Conservation (phyloP, 495 filamentous ascomycete species). For the Alectoria sarmentosa region DNA sequence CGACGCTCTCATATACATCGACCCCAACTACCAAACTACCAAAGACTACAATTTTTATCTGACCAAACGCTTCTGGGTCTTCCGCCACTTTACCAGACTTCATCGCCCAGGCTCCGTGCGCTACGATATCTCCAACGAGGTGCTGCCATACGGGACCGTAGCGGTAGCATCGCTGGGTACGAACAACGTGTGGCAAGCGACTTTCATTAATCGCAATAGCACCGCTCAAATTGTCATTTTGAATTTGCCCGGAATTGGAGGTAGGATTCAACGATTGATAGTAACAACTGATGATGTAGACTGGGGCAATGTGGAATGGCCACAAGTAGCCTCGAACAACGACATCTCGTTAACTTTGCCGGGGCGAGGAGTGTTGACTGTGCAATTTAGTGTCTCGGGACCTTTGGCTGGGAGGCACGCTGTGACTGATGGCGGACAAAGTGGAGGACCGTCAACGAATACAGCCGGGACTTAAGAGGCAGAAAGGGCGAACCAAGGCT, state of each 20-base stretch:
- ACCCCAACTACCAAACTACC: slow-evolving; percentile 4
- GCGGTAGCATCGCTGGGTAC: slow-evolving; percentile 10
- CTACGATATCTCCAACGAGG: slow-evolving; percentile 21
- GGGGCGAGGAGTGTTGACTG: slow-evolving; percentile 12
- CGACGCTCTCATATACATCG: slow-evolving; percentile 19
- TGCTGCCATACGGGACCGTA: slow-evolving; percentile 20
- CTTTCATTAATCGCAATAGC: slow-evolving; percentile 17
- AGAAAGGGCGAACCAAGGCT: too few species aligned
- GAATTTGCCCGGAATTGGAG: slow-evolving; percentile 4
- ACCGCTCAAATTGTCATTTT: slow-evolving; percentile 15
- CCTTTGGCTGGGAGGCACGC: background rate
- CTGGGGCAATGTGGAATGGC: background rate
- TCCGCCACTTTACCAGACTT: slow-evolving; percentile 19
- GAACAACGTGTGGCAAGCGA: slow-evolving; percentile 6
- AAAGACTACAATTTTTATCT: slow-evolving; percentile 20
- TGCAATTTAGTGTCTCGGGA: slow-evolving; percentile 12
- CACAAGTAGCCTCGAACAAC: slow-evolving; percentile 6
- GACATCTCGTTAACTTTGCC: slow-evolving; percentile 8
- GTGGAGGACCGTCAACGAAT: too few species aligned
- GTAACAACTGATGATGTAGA: slow-evolving; percentile 12
- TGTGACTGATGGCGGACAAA: background rate
- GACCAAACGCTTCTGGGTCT: slow-evolving; percentile 20
- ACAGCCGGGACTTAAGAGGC: too few species aligned
- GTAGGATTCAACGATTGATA: background rate
- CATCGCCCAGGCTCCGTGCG: slow-evolving; percentile 15